A percentile compares a stretch with the other conserved stretches of the same genome.
Evolutionary conservation across 2,329 filamentous ascomycete species (phyloP).

Genomic region (Colletotrichum costaricense): DNA sequence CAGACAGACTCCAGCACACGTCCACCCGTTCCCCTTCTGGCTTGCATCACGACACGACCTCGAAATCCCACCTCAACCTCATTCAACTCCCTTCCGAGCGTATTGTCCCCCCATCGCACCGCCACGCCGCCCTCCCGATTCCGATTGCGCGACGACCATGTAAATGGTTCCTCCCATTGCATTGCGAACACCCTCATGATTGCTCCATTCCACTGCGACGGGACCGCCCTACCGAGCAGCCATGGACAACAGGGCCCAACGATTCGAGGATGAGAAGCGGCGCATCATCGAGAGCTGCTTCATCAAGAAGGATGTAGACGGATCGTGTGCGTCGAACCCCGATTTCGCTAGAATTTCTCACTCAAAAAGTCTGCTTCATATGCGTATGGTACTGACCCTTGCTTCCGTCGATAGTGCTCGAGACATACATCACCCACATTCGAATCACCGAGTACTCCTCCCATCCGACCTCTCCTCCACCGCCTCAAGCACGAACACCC

Average conservation of each 20-base stretch:
- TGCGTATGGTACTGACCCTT: constrained; percentile 19
- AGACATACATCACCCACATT: constrained; percentile 99
- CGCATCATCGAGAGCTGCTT: constrained; percentile 97
- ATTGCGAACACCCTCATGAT: constrained; percentile 32
- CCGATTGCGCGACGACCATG: constrained; percentile 24
- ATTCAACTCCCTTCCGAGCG: constrained; percentile 1
- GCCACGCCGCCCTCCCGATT: background rate
- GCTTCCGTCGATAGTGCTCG: constrained; percentile 66
- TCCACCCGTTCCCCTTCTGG: constrained; percentile 24
- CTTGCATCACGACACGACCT: constrained; percentile 34
- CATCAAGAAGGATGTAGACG: constrained; percentile 87
- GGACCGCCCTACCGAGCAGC: constrained; percentile 34
- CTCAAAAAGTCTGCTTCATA: background rate
- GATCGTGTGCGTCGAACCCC: constrained; percentile 73
- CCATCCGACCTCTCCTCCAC: constrained; percentile 85
- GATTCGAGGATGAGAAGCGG: constrained; percentile 96
- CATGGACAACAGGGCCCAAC: constrained; percentile 69
- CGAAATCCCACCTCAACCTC: constrained; percentile 22
- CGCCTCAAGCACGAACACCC: constrained; percentile 76
- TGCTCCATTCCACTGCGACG: constrained; percentile 25
- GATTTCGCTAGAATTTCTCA: constrained; percentile 22
- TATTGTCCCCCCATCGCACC: background rate
- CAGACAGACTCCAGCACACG: constrained; percentile 21
- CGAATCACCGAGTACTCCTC: constrained; percentile 87
- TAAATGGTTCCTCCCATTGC: constrained; percentile 14